A percentile compares a stretch with the other conserved stretches of the same genome.
Evolutionary conservation across 345 rosid genomes (phyloP).

Genomic region (Salix brachista): DNA sequence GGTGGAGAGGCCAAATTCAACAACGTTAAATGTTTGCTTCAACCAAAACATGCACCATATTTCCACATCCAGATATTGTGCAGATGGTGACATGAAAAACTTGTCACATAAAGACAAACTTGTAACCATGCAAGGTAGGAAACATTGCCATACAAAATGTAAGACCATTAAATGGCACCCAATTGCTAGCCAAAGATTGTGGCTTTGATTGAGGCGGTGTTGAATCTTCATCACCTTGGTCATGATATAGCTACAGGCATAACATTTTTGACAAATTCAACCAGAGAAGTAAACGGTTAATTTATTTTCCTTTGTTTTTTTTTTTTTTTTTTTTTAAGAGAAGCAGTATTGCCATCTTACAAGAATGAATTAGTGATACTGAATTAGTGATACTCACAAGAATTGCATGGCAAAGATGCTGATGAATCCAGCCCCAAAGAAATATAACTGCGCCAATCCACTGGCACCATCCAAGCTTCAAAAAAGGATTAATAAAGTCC

Average conservation of each 20-base stretch:
- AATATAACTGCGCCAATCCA: constrained; percentile 60
- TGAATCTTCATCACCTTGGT: background rate
- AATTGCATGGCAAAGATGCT: constrained; percentile 52
- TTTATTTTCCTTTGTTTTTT: background rate
- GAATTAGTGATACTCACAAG: constrained; percentile 39
- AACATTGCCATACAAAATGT: too few species aligned
- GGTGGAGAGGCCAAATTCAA: too few species aligned
- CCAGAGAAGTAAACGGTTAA: background rate
- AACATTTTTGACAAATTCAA: background rate
- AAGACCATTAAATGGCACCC: too few species aligned
- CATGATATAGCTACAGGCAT: background rate
- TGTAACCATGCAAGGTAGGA: too few species aligned
- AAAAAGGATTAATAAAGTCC: constrained; percentile 34
- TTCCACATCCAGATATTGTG: too few species aligned
- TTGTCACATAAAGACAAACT: too few species aligned
- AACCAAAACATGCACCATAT: too few species aligned
- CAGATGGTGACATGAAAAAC: too few species aligned
- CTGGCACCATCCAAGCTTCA: constrained; percentile 51
- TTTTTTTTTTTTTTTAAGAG: too few species aligned
- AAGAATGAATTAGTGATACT: background rate
- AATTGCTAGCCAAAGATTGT: too few species aligned
- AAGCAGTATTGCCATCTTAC: background rate
- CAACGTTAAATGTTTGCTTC: too few species aligned
- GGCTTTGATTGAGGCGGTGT: too few species aligned
- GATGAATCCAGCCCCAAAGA: constrained; percentile 78